Evolutionary conservation across 306 rosid species (phyloP).

Genomic region (Acmispon strigosus): DNA sequence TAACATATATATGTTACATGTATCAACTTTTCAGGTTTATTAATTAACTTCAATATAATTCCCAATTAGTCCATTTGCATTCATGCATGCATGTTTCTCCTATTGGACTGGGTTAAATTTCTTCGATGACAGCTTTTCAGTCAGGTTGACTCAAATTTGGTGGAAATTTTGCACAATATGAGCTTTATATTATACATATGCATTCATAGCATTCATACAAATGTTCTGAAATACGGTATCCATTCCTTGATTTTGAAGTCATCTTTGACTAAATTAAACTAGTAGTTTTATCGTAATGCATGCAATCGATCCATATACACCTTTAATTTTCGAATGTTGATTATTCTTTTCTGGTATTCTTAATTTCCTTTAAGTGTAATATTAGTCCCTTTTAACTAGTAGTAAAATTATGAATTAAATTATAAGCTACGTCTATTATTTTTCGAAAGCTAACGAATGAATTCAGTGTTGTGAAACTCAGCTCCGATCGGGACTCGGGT

Average conservation of each 20-base stretch:
- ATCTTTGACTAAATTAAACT: neutral
- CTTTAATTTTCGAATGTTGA: neutral
- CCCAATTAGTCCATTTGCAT: conserved; percentile 19
- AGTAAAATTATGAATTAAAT: too few species aligned
- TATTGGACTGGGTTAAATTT: neutral
- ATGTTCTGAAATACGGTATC: conserved; percentile 21
- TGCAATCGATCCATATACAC: too few species aligned
- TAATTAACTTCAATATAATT: neutral
- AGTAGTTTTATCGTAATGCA: neutral
- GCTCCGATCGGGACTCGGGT: too few species aligned
- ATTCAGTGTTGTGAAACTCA: too few species aligned
- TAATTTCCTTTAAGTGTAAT: too few species aligned
- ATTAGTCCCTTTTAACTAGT: too few species aligned
- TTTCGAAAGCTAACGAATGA: too few species aligned
- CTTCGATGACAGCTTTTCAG: conserved; percentile 22
- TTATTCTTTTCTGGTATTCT: neutral
- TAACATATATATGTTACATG: too few species aligned
- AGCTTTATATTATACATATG: neutral
- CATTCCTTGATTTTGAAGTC: conserved; percentile 17
- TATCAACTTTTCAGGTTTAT: too few species aligned
- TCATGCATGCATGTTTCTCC: conserved; percentile 29
- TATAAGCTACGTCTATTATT: too few species aligned
- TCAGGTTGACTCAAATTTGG: conserved; percentile 17
- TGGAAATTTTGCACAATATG: neutral
- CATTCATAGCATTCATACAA: conserved; percentile 3